These are phyloP conservation scores for Penicillium mononematosum DNA, from an alignment of 495 filamentous ascomycete species.

Conservation along the genomic window DNA sequence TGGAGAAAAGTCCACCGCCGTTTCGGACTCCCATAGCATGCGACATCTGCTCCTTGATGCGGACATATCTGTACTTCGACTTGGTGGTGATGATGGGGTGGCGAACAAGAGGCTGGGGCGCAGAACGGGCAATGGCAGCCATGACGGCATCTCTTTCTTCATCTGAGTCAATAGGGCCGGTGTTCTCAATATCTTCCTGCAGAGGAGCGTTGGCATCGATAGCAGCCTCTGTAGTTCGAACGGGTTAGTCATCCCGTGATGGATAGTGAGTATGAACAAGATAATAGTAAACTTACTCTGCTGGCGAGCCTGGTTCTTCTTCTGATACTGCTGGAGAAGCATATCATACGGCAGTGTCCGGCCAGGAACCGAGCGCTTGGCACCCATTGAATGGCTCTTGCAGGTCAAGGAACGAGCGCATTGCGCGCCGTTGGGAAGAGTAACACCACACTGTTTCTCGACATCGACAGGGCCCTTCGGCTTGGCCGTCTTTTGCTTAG, in stretches of 20 bases:
- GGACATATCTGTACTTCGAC: constrained; percentile 74
- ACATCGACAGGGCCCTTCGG: constrained; percentile 97
- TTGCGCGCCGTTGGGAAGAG: constrained; percentile 76
- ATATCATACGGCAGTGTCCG: constrained; percentile 92
- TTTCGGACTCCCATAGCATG: constrained; percentile 60
- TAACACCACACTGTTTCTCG: constrained; percentile 94
- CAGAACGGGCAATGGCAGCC: constrained; percentile 71
- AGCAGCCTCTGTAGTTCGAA: constrained; percentile 64
- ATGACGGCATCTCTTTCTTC: constrained; percentile 90
- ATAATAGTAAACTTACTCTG: constrained; percentile 63
- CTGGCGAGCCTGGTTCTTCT: constrained; percentile 97
- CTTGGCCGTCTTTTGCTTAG: constrained; percentile 80
- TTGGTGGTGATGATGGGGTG: constrained; percentile 65
- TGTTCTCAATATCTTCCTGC: constrained; percentile 75
- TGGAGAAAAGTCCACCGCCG: constrained; percentile 48
- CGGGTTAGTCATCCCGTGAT: constrained; percentile 9
- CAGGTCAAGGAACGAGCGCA: constrained; percentile 92
- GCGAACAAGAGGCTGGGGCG: constrained; percentile 69
- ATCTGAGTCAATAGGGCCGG: constrained; percentile 81
- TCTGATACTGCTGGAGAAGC: constrained; percentile 90
- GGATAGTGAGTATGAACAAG: neutral
- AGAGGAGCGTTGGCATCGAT: constrained; percentile 93
- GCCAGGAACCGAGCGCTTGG: constrained; percentile 87
- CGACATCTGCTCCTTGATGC: constrained; percentile 85
- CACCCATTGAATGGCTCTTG: constrained; percentile 96